phyloP scores from a whole-genome alignment of 2,329 filamentous ascomycete species.

The Apiospora aurea region DNA sequence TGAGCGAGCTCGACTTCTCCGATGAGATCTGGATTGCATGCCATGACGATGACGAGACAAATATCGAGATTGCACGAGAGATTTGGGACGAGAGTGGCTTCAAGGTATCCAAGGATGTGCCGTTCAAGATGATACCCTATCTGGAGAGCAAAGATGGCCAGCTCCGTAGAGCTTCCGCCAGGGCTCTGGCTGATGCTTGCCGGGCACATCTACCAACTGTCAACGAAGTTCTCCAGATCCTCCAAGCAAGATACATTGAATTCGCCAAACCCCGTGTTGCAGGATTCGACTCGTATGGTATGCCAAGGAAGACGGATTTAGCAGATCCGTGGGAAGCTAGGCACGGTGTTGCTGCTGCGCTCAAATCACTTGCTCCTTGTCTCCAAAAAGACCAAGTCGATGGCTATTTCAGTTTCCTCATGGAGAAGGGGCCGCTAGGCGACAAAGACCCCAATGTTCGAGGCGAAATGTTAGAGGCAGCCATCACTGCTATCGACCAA shows the following conservation, averaged over 20 bases:
- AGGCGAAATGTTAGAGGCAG: constrained; percentile 90
- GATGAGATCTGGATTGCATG: constrained; percentile 93
- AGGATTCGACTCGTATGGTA: constrained; percentile 90
- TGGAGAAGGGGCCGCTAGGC: constrained; percentile 85
- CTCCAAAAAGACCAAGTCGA: constrained; percentile 76
- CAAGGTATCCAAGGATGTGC: constrained; percentile 69
- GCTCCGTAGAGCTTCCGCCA: constrained; percentile 82
- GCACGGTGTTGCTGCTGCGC: constrained; percentile 87
- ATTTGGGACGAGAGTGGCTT: constrained; percentile 97
- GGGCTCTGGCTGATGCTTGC: constrained; percentile 79
- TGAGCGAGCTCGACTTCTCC: constrained; percentile 85
- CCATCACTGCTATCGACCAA: constrained; percentile 78
- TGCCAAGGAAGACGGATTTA: constrained; percentile 88
- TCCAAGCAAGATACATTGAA: constrained; percentile 77
- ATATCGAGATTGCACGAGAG: constrained; percentile 79
- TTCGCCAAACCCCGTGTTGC: constrained; percentile 84
- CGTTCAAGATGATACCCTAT: constrained; percentile 76
- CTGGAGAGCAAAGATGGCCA: constrained; percentile 81
- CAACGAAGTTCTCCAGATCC: constrained; percentile 64
- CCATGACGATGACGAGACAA: constrained; percentile 90
- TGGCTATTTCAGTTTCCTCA: constrained; percentile 82
- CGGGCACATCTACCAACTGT: constrained; percentile 66
- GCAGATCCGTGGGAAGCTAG: constrained; percentile 91
- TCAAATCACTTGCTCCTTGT: constrained; percentile 78
- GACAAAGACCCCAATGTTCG: constrained; percentile 81